Conservation (phyloP, 768 basidiomycete species). For the Symmetrospora coprosmae region DNA sequence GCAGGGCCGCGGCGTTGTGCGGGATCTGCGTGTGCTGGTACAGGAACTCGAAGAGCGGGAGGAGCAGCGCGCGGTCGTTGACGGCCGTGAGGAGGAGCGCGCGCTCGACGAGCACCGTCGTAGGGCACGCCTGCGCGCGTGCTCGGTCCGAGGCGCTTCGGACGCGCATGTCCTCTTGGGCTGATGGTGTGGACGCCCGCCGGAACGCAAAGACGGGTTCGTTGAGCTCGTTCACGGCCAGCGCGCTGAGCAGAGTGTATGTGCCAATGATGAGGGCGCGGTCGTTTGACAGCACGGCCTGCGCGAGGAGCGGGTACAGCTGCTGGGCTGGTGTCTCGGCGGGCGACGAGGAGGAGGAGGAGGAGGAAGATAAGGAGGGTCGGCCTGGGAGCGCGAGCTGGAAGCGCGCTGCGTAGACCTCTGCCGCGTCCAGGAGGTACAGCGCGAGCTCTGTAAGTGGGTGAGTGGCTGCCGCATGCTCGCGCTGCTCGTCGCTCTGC, state of each 20-base stretch:
- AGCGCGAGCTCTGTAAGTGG: slow-evolving; percentile 35
- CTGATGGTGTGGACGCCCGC: neutral
- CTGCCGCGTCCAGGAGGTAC: slow-evolving; percentile 36
- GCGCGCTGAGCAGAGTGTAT: slow-evolving; percentile 47
- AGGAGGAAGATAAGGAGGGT: neutral
- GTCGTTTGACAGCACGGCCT: slow-evolving; percentile 46
- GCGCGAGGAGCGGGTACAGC: slow-evolving; percentile 39
- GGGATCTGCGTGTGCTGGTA: slow-evolving; percentile 32
- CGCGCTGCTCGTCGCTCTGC: neutral
- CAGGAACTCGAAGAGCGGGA: slow-evolving; percentile 30
- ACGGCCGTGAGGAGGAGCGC: slow-evolving; percentile 29
- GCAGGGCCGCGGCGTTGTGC: slow-evolving; percentile 25
- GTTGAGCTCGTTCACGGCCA: slow-evolving; percentile 36
- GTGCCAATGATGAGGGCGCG: slow-evolving; percentile 60
- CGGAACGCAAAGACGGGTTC: slow-evolving; percentile 27
- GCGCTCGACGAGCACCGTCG: slow-evolving; percentile 25
- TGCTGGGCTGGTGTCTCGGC: slow-evolving; percentile 46
- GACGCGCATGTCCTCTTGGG: slow-evolving; percentile 2
- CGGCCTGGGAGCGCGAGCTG: neutral
- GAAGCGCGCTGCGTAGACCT: slow-evolving; percentile 31
- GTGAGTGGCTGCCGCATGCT: neutral
- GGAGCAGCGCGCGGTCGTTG: slow-evolving; percentile 25
- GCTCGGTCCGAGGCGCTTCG: neutral
- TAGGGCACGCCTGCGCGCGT: slow-evolving; percentile 18
- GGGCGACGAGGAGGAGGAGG: slow-evolving; percentile 30